These are phyloP conservation scores for Suzukiozyma palmioleophila DNA, from an alignment of 1,139 yeast genomes.

Conservation along the genomic window DNA sequence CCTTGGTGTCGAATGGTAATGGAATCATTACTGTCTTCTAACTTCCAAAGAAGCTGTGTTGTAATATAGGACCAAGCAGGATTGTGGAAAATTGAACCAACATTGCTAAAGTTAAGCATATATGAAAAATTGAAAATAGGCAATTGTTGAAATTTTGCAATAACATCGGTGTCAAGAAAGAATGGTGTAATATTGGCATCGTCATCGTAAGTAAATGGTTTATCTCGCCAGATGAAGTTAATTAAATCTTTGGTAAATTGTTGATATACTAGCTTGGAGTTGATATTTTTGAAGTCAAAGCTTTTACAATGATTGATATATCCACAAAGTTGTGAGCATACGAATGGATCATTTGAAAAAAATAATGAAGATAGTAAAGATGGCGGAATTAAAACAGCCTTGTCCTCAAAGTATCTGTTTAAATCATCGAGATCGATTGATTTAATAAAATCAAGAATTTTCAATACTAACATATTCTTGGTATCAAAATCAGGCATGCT, in stretches of 20 bases:
- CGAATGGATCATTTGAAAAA: slow-evolving; percentile 36
- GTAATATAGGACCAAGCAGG: slow-evolving; percentile 51
- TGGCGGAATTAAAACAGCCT: slow-evolving; percentile 24
- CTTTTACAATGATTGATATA: slow-evolving; percentile 44
- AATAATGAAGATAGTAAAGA: slow-evolving; percentile 31
- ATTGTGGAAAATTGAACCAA: slow-evolving; percentile 51
- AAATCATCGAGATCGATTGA: slow-evolving; percentile 8
- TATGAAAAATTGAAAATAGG: slow-evolving; percentile 18
- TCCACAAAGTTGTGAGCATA: slow-evolving; percentile 46
- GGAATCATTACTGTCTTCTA: slow-evolving; percentile 39
- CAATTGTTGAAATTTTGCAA: slow-evolving; percentile 34
- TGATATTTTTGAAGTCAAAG: slow-evolving; percentile 14
- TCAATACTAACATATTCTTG: slow-evolving; percentile 7
- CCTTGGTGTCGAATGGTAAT: slow-evolving; percentile 39
- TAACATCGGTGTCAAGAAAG: slow-evolving; percentile 34
- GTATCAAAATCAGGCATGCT: slow-evolving; percentile 1
- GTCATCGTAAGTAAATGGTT: slow-evolving; percentile 20
- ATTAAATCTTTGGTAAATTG: slow-evolving; percentile 56
- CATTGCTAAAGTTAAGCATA: slow-evolving; percentile 22
- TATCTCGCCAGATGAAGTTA: slow-evolving; percentile 62
- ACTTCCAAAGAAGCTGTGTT: slow-evolving; percentile 38
- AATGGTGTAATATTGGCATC: slow-evolving; percentile 29
- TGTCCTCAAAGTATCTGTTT: slow-evolving; percentile 9
- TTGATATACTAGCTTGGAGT: slow-evolving; percentile 40
- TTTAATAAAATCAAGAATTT: slow-evolving; percentile 11